phyloP scores from a whole-genome alignment of 2,329 filamentous ascomycete species.

The Pyrenophora graminea region DNA sequence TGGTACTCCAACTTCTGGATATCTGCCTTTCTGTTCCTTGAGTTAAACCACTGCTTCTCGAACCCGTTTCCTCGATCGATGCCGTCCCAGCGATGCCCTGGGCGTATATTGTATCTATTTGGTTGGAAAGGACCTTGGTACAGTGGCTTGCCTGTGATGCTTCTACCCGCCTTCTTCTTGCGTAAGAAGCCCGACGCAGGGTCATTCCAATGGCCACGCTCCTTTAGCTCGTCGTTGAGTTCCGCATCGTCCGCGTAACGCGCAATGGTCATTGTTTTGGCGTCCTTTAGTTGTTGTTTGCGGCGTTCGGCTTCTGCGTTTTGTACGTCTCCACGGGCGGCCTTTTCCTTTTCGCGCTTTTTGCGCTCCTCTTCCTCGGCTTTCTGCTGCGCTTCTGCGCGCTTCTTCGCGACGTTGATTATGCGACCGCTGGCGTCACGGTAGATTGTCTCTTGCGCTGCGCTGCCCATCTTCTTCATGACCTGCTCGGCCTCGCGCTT shows the following conservation, averaged over 20 bases:
- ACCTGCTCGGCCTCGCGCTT: conserved; percentile 51
- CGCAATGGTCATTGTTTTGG: conserved; percentile 79
- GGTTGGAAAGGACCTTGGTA: conserved; percentile 82
- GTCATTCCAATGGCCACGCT: conserved; percentile 85
- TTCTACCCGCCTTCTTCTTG: conserved; percentile 54
- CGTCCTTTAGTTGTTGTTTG: conserved; percentile 74
- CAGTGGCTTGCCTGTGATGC: conserved; percentile 62
- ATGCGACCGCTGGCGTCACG: conserved; percentile 93
- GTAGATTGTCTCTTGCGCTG: conserved; percentile 76
- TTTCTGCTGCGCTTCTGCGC: conserved; percentile 81
- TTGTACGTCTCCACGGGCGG: conserved; percentile 85
- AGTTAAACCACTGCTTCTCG: conserved; percentile 89
- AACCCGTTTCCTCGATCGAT: conserved; percentile 94
- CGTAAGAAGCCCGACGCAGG: conserved; percentile 81
- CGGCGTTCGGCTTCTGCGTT: conserved; percentile 66
- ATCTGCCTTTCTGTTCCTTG: conserved; percentile 76
- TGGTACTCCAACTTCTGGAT: conserved; percentile 82
- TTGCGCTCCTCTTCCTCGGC: conserved; percentile 71
- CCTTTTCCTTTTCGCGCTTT: conserved; percentile 68
- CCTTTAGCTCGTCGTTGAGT: conserved; percentile 82
- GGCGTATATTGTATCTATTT: conserved; percentile 91
- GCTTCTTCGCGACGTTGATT: conserved; percentile 88
- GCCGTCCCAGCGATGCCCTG: conserved; percentile 94
- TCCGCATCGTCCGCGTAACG: conserved; percentile 81
- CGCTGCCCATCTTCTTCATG: conserved; percentile 48